Evolutionary conservation across 495 filamentous ascomycete species (phyloP), one percentile per base, ranked within the genome.

Genomic region (Podospora pseudoanserina): DNA sequence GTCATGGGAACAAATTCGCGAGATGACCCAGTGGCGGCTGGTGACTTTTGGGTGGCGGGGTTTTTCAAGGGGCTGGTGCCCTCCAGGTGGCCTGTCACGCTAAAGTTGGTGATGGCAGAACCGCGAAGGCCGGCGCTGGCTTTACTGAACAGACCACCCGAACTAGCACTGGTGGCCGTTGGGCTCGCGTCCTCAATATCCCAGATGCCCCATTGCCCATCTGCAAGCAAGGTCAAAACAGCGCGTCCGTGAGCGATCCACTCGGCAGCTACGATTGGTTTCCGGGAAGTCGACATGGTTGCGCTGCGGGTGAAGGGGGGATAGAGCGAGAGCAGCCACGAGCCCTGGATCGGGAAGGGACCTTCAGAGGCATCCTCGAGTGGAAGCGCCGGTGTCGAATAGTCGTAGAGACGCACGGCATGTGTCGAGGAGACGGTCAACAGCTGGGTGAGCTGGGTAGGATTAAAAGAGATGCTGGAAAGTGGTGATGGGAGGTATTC

Each of bases 171-270:
- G 67, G 74, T 55, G 2, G 68, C 65, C 0, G 74, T 61, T 18
- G 80, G 74, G 82, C 89, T 68, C 54, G 86, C 84, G 1, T 89
- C 88, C 72, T 92, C 88, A 34, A 94, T 82, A 78, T 96, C 92
- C 93, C 94, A 97, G 30, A 98, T 87, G 4, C 92, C 94, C 94
- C 94, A 98, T 80, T 96, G 90, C 0, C 93, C 94, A 76, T 97
- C 92, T 5, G 85, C 86, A 15, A 94, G 83, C 7, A 98, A 83
- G 4, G 88, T 86, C 69, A 97, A 80, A 53, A 97, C 83, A 15
- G 90, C 90, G 56, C 85, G 88, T 53, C 93, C 94, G 57, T 88
- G 86, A n/a, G 89, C 81, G 7, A 92, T 87, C 94, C 94, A 97
- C 65, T 90, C 82, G 0, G 92, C 90, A 67, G 89, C 89, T n/a